Evolutionary conservation across 129 eudicot genomes (phyloP).

Genomic region (Pittosporum tobira): DNA sequence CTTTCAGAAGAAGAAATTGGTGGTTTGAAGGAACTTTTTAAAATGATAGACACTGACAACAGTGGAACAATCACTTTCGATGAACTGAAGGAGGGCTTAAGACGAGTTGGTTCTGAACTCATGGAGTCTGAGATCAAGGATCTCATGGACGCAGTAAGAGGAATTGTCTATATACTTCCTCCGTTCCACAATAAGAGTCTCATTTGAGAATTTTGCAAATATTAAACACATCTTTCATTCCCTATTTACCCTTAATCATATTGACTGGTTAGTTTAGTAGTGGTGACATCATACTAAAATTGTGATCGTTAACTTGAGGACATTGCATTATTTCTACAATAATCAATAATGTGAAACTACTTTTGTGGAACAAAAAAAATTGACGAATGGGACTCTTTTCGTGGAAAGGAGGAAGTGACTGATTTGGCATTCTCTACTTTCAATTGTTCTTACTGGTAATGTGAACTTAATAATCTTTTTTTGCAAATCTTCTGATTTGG

Average conservation of each 20-base stretch:
- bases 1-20: constrained; percentile 97
- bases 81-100: constrained; percentile 78
- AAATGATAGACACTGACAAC: constrained; percentile 78
- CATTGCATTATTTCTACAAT: no score
- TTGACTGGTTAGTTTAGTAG: no score
- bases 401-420: no score
- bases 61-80: constrained; percentile 90
- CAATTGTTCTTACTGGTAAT: background rate
- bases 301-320: no score
- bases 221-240: no score
- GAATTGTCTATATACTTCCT: background rate
- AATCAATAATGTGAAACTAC: no score
- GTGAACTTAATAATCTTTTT: background rate
- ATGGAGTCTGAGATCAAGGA: constrained; percentile 89
- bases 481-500: background rate
- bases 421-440: background rate
- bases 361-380: no score
- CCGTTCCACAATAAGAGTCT: no score
- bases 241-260: no score
- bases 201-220: no score
- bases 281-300: no score
- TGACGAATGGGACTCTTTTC: no score
- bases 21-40: constrained; percentile 81
- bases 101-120: constrained; percentile 76
- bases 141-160: constrained; percentile 85